Conservation (phyloP, 805 yeast genomes). For the Wickerhamia fluorescens region DNA sequence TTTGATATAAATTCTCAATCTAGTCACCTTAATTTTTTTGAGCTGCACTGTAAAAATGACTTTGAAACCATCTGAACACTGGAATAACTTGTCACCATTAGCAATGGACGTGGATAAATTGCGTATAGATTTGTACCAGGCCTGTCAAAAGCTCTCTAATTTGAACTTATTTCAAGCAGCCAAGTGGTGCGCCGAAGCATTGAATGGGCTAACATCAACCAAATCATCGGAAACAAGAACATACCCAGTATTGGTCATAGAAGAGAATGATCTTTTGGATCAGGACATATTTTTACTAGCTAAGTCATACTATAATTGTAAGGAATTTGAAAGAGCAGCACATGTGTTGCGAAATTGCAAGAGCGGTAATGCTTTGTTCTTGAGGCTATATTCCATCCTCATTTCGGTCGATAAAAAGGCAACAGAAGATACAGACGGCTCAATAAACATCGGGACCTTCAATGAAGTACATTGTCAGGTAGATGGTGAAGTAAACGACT, state of each 20-base stretch:
- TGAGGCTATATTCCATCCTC: slow-evolving; percentile 61
- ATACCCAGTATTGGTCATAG: not conserved
- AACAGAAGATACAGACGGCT: slow-evolving; percentile 67
- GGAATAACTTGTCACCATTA: too few relatives aligned
- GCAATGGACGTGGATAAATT: slow-evolving; percentile 1
- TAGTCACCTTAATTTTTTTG: too few relatives aligned
- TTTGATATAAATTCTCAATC: too few relatives aligned
- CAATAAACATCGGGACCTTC: slow-evolving; percentile 35
- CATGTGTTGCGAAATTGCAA: slow-evolving; percentile 45
- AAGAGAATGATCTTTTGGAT: slow-evolving; percentile 11
- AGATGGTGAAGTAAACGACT: slow-evolving; percentile 1
- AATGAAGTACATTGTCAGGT: slow-evolving; percentile 14
- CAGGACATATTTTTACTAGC: slow-evolving; percentile 52
- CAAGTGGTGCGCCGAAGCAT: slow-evolving; percentile 80
- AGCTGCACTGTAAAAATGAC: too few relatives aligned
- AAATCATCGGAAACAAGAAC: slow-evolving; percentile 1
- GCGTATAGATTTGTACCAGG: slow-evolving; percentile 19
- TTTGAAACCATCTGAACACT: too few relatives aligned
- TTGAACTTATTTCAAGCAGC: slow-evolving; percentile 63
- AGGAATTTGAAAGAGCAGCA: slow-evolving; percentile 79
- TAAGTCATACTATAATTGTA: slow-evolving; percentile 66
- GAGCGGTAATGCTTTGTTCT: slow-evolving; percentile 49
- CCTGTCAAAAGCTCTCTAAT: slow-evolving; percentile 38
- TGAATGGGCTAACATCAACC: slow-evolving; percentile 44
- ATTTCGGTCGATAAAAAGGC: slow-evolving; percentile 71